These are phyloP conservation scores for Thermothelomyces thermophilus DNA, from an alignment of 2,329 filamentous ascomycete species.

Conservation along the genomic window DNA sequence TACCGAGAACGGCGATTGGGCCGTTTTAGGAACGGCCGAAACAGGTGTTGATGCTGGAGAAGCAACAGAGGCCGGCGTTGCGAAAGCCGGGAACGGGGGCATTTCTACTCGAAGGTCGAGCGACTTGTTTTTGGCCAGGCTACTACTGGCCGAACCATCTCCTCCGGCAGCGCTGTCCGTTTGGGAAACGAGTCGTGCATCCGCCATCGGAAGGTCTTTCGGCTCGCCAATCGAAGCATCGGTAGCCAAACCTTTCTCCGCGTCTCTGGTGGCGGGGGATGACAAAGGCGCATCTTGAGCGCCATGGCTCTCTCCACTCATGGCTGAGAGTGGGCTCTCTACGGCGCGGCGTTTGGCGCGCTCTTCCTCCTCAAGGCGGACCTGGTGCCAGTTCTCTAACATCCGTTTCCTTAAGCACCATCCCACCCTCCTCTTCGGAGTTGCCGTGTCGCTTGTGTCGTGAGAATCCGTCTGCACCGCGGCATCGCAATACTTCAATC, in stretches of 20 bases:
- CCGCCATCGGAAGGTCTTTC: slow-evolving; percentile 28
- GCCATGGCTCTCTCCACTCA: slow-evolving; percentile 36
- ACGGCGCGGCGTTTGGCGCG: slow-evolving; percentile 28
- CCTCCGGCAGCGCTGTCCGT: slow-evolving; percentile 10
- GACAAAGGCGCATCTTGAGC: slow-evolving; percentile 27
- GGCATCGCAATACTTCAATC: slow-evolving; percentile 44
- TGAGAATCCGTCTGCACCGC: slow-evolving; percentile 47
- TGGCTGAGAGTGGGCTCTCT: slow-evolving; percentile 29
- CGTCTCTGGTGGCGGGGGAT: slow-evolving; percentile 14
- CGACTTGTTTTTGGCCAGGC: slow-evolving; percentile 32
- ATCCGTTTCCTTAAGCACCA: slow-evolving; percentile 46
- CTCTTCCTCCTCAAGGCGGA: slow-evolving; percentile 37
- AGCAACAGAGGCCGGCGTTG: slow-evolving; percentile 31
- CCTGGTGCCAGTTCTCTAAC: slow-evolving; percentile 41
- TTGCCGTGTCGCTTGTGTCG: slow-evolving; percentile 32
- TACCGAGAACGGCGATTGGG: slow-evolving; percentile 47
- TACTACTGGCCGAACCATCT: slow-evolving; percentile 5
- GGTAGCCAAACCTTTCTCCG: slow-evolving; percentile 8
- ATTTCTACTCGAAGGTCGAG: slow-evolving; percentile 49
- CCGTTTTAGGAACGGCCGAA: slow-evolving; percentile 37
- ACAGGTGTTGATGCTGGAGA: slow-evolving; percentile 38
- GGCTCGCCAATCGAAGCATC: not conserved
- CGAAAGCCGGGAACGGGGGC: slow-evolving; percentile 49
- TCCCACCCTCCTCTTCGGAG: slow-evolving; percentile 43
- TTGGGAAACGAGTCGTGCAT: slow-evolving; percentile 30